These are phyloP conservation scores for Salvia miltiorrhiza DNA, from an alignment of 257 asterid species.

Conservation along the genomic window DNA sequence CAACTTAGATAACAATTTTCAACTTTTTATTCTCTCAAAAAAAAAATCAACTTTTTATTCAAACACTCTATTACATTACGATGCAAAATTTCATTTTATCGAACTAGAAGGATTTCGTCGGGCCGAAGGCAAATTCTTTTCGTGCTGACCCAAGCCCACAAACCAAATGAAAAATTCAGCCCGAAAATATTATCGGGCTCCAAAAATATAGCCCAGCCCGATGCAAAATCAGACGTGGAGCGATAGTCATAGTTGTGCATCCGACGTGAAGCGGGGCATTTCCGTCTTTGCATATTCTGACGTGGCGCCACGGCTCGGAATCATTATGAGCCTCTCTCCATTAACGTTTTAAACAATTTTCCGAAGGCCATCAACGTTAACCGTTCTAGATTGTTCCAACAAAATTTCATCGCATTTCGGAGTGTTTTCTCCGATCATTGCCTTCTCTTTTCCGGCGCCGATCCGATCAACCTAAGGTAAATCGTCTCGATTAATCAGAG, in stretches of 20 bases:
- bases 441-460: not conserved
- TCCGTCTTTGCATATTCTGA: not conserved
- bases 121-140: too few species aligned
- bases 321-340: not conserved
- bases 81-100: too few species aligned
- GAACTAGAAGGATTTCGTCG: too few species aligned
- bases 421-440: conserved; percentile 2
- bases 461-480: conserved; percentile 25
- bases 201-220: too few species aligned
- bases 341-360: not conserved
- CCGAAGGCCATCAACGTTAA: not conserved
- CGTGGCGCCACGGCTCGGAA: conserved; percentile 12
- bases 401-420: not conserved
- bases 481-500: not conserved
- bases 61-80: too few species aligned
- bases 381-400: conserved; percentile 4
- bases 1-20: too few species aligned
- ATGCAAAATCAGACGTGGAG: too few species aligned
- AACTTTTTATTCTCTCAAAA: too few species aligned
- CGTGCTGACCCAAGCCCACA: too few species aligned
- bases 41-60: too few species aligned
- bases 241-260: not conserved
- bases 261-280: not conserved
- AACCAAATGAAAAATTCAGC: too few species aligned
- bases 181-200: too few species aligned